A percentile compares a stretch with the other conserved stretches of the same genome.
Conservation (phyloP, 306 rosid genomes). For the Quercus bicolor region DNA sequence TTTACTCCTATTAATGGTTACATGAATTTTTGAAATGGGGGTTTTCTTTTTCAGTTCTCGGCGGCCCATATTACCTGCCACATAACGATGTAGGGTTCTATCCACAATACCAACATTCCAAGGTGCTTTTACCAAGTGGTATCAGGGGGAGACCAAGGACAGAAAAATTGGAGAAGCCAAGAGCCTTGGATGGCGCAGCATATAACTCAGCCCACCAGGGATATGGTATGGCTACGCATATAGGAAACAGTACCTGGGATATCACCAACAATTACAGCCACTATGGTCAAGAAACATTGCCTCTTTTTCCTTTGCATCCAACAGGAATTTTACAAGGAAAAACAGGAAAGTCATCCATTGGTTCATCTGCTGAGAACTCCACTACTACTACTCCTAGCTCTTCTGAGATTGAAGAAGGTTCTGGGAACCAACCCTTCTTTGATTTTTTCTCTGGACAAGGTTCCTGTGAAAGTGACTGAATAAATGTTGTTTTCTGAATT, state of each 20-base stretch:
- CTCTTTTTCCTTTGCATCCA: constrained; percentile 79
- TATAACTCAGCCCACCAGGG: constrained; percentile 21
- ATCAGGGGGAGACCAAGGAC: constrained; percentile 25
- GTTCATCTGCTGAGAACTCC: constrained; percentile 28
- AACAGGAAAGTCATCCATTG: constrained; percentile 15
- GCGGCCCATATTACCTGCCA: constrained; percentile 48
- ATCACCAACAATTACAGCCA: neutral
- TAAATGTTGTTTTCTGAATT: neutral
- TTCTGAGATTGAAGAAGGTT: constrained; percentile 2
- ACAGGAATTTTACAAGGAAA: constrained; percentile 54
- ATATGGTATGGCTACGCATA: neutral
- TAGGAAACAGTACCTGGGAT: neutral
- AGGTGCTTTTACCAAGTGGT: constrained; percentile 32
- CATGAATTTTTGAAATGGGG: neutral
- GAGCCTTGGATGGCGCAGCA: constrained; percentile 4
- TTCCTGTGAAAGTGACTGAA: neutral
- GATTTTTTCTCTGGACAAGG: constrained; percentile 25
- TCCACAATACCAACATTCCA: constrained; percentile 32
- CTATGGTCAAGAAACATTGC: constrained; percentile 51
- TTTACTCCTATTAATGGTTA: neutral
- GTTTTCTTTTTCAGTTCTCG: constrained; percentile 37
- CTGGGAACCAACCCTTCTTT: constrained; percentile 13
- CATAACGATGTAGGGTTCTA: constrained; percentile 38
- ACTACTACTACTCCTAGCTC: constrained; percentile 23
- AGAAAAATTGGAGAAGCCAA: constrained; percentile 26